phyloP scores from a whole-genome alignment of 495 filamentous ascomycete species.

The Pseudevernia furfuracea region DNA sequence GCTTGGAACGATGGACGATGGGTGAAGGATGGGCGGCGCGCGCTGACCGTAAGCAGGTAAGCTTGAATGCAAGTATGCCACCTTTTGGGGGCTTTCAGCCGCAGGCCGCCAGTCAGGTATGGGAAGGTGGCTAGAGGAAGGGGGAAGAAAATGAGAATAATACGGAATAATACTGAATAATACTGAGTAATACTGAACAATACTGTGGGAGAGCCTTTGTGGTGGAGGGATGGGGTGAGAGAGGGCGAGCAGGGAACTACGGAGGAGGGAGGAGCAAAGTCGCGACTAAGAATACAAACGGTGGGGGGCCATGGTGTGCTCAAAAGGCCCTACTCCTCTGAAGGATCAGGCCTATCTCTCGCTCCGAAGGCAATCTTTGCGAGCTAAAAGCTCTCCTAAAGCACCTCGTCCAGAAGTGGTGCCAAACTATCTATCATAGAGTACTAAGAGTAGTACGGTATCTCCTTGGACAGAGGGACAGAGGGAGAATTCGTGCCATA shows the following conservation, averaged over 20 bases:
- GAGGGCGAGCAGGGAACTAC: not conserved
- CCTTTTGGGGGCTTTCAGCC: constrained; percentile 2
- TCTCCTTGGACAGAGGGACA: not conserved
- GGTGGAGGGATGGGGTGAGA: not conserved
- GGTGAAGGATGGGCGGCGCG: not conserved
- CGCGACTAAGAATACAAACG: not conserved
- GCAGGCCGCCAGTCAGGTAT: constrained; percentile 5
- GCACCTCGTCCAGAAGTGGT: not conserved
- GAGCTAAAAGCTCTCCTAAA: too few relatives aligned
- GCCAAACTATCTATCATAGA: not conserved
- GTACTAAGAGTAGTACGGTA: too few relatives aligned
- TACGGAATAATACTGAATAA: too few relatives aligned
- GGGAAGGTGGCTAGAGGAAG: not conserved
- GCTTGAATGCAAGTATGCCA: constrained; percentile 2
- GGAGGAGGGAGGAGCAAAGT: not conserved
- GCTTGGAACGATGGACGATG: not conserved
- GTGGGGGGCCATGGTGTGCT: not conserved
- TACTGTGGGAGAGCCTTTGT: too few relatives aligned
- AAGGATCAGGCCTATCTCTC: not conserved
- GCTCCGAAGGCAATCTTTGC: constrained; percentile 4
- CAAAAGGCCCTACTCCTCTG: not conserved
- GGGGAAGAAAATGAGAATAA: not conserved
- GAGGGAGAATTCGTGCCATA: not conserved
- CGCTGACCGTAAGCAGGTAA: not conserved
- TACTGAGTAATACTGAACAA: not conserved